Conservation (phyloP, 1,139 yeast genomes). For the Candida mesenterica region DNA sequence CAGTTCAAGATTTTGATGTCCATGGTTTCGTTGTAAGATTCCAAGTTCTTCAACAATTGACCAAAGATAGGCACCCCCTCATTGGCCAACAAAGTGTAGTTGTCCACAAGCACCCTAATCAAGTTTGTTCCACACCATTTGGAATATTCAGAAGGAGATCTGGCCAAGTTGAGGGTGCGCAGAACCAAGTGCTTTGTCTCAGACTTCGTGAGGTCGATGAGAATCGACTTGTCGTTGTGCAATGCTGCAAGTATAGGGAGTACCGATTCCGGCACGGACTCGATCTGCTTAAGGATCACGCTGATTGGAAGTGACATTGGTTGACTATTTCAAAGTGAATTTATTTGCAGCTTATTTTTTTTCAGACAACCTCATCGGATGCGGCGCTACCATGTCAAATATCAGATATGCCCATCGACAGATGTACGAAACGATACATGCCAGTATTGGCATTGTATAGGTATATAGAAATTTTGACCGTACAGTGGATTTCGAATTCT, state of each 20-base stretch:
- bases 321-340: neutral
- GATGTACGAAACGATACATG: too few species aligned
- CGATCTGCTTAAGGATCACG: constrained; percentile 34
- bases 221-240: constrained; percentile 27
- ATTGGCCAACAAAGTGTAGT: constrained; percentile 53
- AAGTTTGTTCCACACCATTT: constrained; percentile 68
- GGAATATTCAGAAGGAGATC: constrained; percentile 46
- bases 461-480: too few species aligned
- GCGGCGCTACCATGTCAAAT: neutral
- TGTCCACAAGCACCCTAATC: constrained; percentile 47
- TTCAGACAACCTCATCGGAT: neutral
- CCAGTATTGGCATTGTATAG: too few species aligned
- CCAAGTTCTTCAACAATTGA: constrained; percentile 55
- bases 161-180: constrained; percentile 52
- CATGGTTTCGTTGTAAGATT: constrained; percentile 44
- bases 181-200: constrained; percentile 58
- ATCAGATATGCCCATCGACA: too few species aligned
- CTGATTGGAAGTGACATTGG: constrained; percentile 36
- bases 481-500: too few species aligned
- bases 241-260: constrained; percentile 34
- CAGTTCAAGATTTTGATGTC: constrained; percentile 45
- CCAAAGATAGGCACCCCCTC: constrained; percentile 62
- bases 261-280: constrained; percentile 33
- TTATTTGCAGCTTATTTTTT: neutral
- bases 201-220: constrained; percentile 44